These are phyloP conservation scores for Pyronema omphalodes DNA, from an alignment of 495 filamentous ascomycete species.

Conservation along the genomic window DNA sequence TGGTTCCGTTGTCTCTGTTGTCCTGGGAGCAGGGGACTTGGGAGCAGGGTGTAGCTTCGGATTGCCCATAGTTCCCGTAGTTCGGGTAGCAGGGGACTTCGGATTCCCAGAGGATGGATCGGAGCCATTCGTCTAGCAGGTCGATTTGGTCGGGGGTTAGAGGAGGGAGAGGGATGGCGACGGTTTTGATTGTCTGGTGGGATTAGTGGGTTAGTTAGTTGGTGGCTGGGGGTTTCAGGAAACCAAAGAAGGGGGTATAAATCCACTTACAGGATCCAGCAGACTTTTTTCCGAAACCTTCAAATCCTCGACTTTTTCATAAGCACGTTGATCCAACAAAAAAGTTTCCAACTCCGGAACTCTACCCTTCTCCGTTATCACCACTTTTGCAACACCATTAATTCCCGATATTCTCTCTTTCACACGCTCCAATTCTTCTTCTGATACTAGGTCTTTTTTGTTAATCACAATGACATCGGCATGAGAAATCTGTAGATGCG, in stretches of 20 bases:
- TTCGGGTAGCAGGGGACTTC: slow-evolving; percentile 32
- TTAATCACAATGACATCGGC: slow-evolving; percentile 94
- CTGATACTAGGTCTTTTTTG: slow-evolving; percentile 74
- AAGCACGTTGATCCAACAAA: slow-evolving; percentile 80
- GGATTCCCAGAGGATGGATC: slow-evolving; percentile 66
- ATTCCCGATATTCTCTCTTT: slow-evolving; percentile 54
- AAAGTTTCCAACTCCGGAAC: slow-evolving; percentile 67
- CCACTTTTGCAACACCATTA: slow-evolving; percentile 74
- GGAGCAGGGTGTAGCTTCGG: no score
- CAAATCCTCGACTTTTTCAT: slow-evolving; percentile 55
- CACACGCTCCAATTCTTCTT: slow-evolving; percentile 44
- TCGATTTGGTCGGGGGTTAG: slow-evolving; percentile 36
- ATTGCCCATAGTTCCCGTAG: no score
- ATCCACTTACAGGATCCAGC: slow-evolving; percentile 54
- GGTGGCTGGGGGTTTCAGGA: neutral
- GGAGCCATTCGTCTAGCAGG: slow-evolving; percentile 62
- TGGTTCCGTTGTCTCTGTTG: no score
- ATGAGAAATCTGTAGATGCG: slow-evolving; percentile 89
- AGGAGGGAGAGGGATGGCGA: slow-evolving; percentile 43
- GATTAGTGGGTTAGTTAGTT: neutral
- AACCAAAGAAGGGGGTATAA: no score
- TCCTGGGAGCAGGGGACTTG: slow-evolving; percentile 32
- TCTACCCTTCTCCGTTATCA: slow-evolving; percentile 58
- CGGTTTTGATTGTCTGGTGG: slow-evolving; percentile 66
- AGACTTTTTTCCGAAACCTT: slow-evolving; percentile 57